Evolutionary conservation across 768 basidiomycete species (phyloP).

Genomic region (Russula brevipes): DNA sequence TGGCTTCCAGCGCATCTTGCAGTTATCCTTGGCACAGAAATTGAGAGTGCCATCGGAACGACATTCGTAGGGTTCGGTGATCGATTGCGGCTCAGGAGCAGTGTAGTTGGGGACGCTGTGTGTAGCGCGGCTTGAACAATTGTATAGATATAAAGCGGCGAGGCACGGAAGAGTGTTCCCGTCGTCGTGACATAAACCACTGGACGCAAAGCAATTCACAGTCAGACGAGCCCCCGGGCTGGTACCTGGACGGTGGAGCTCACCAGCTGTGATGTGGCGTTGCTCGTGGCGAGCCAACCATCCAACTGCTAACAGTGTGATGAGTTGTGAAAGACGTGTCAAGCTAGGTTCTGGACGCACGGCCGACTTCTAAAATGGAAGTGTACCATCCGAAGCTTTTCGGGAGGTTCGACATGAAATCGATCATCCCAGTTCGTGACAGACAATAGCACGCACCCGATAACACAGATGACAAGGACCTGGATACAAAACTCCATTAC

Average conservation of each 20-base stretch:
- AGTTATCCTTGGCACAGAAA: conserved; percentile 22
- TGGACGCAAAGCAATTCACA: neutral
- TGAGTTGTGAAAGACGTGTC: neutral
- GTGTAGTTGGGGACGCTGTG: conserved; percentile 25
- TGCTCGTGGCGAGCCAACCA: conserved; percentile 17
- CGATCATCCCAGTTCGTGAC: neutral
- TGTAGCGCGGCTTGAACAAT: conserved; percentile 20
- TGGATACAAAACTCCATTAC: conserved; percentile 19
- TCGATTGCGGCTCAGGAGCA: conserved; percentile 29
- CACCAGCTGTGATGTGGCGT: conserved; percentile 15
- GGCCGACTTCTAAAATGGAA: conserved; percentile 22
- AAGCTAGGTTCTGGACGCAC: conserved; percentile 12
- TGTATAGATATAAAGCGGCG: conserved; percentile 9
- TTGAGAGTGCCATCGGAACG: conserved; percentile 21
- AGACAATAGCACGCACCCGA: conserved; percentile 14
- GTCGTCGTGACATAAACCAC: conserved; percentile 15
- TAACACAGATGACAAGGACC: conserved; percentile 15
- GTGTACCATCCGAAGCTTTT: conserved; percentile 21
- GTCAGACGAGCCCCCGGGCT: neutral
- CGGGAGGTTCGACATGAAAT: neutral
- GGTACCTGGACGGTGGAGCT: neutral
- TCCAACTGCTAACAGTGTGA: conserved; percentile 12
- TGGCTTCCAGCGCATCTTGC: conserved; percentile 25
- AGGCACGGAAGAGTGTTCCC: conserved; percentile 14
- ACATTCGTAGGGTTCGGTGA: conserved; percentile 25